These are phyloP conservation scores for Lithospermum erythrorhizon DNA, from an alignment of 257 asterid genomes.

Conservation along the genomic window DNA sequence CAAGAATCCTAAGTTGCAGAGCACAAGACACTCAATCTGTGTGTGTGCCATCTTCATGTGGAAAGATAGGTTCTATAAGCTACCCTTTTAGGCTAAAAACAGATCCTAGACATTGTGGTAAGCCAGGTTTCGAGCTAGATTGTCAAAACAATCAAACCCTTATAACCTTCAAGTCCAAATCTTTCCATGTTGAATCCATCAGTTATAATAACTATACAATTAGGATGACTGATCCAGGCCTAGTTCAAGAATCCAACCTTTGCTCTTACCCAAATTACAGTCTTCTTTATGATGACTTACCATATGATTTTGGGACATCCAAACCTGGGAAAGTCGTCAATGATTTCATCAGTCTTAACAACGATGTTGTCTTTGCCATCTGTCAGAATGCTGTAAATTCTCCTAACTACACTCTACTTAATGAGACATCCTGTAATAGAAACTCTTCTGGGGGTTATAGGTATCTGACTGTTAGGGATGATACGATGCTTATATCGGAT, in stretches of 20 bases:
- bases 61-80: constrained; percentile 24
- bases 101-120: constrained; percentile 37
- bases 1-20: constrained; percentile 6
- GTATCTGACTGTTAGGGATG: constrained; percentile 23
- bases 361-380: constrained; percentile 18
- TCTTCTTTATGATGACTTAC: constrained; percentile 1
- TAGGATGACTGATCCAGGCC: constrained; percentile 39
- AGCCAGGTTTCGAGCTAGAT: constrained; percentile 27
- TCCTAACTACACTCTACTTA: constrained; percentile 12
- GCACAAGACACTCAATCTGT: constrained; percentile 21
- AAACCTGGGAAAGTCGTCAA: not conserved
- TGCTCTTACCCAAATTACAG: constrained; percentile 28
- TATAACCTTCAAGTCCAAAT: constrained; percentile 12
- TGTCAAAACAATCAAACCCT: constrained; percentile 33
- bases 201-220: constrained; percentile 34
- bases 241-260: constrained; percentile 13
- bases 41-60: constrained; percentile 48
- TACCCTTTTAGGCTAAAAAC: constrained; percentile 46
- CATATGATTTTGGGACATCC: not conserved
- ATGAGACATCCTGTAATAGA: constrained; percentile 29
- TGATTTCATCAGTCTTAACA: not conserved
- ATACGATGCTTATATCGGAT: constrained; percentile 11
- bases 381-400: constrained; percentile 22
- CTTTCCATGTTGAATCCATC: constrained; percentile 33
- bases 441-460: constrained; percentile 16